Percentiles rank a stretch among this genome's conserved stretches.
Evolutionary conservation across 345 rosid species (phyloP).

Genomic region (Gossypium raimondii): DNA sequence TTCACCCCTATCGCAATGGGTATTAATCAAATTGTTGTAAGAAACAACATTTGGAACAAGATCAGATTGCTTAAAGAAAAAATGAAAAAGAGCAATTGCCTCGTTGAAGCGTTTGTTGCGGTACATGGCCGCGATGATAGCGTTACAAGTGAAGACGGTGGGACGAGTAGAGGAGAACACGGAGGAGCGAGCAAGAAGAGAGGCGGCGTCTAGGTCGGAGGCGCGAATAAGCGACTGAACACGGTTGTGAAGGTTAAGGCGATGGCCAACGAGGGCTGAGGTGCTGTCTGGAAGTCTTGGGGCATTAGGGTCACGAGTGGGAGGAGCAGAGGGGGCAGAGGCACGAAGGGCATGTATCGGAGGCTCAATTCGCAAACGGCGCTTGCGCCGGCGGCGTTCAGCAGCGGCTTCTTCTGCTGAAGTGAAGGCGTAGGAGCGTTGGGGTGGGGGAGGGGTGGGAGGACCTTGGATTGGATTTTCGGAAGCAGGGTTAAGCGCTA

Average conservation of each 20-base stretch:
- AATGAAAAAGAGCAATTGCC: constrained; percentile 69
- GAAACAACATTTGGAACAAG: constrained; percentile 92
- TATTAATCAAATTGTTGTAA: constrained; percentile 81
- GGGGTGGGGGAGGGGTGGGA: constrained; percentile 16
- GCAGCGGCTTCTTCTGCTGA: constrained; percentile 98
- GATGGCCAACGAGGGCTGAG: constrained; percentile 68
- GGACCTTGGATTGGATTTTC: constrained; percentile 10
- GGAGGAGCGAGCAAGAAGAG: constrained; percentile 71
- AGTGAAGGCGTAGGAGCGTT: constrained; percentile 60
- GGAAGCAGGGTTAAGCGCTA: constrained; percentile 7
- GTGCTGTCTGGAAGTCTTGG: constrained; percentile 93
- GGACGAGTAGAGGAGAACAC: constrained; percentile 68
- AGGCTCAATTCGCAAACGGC: constrained; percentile 87
- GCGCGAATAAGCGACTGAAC: constrained; percentile 96
- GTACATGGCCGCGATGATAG: constrained; percentile 92
- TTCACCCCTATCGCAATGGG: constrained; percentile 78
- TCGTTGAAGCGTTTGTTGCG: constrained; percentile 76
- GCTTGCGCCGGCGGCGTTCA: constrained; percentile 86
- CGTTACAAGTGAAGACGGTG: constrained; percentile 98
- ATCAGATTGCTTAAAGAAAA: constrained; percentile 70
- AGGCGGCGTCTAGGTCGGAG: constrained; percentile 86
- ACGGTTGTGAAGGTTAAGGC: constrained; percentile 87
- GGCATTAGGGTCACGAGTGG: constrained; percentile 82
- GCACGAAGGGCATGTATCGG: constrained; percentile 84
- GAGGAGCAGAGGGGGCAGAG: constrained; percentile 44